Evolutionary conservation across 2,329 filamentous ascomycete species (phyloP), one percentile per base, ranked within the genome.

Genomic region (Talaromyces sp.): DNA sequence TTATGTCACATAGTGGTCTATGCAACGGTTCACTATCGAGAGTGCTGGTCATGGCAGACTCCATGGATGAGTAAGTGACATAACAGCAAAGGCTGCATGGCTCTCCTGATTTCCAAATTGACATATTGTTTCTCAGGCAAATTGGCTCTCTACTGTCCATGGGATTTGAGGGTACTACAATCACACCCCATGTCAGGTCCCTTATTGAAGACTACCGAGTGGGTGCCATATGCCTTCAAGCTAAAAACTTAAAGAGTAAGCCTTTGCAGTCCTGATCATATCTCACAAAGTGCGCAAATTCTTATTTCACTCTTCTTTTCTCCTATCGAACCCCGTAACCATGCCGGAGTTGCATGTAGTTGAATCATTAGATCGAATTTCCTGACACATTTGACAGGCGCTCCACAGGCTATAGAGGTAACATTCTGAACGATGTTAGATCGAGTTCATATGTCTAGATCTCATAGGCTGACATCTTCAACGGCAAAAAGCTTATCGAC

Each of bases 121-220:
- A 37, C 27, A 19, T 60, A 16, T 60, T 31, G 19, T 27, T 56
- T n/a, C 11, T 39, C 24, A 65, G 63, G 27, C 49, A 65, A 16
- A 65, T 65, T 37, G 63, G 63, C 5, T 31, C 31, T 35, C 50
- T 65, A 16, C 52, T 65, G 22, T 65, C 63, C 11, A 62, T 65
- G 63, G 63, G 63, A 45, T 65, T 65, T 11, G 63, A 65, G 58
- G 63, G 63, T 45, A 65, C 63, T n/a, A 58, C 63, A 39, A 35
- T 65, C 41, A 65, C 63, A 19, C 63, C 63, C 14, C 63, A 65
- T 24, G 63, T 65, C 19, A 65, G 47, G 27, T 65, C 63, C 22
- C 43, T 65, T 9, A 65, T 65, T 31, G 58, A 65, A 43, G 41
- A 65, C 3, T 47, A 65, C 27, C 39, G 59, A n/a, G 58, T 65